Base-by-base conservation (phyloP, 352 stramenopile genomes). In the Phytophthora brassicae region DNA sequence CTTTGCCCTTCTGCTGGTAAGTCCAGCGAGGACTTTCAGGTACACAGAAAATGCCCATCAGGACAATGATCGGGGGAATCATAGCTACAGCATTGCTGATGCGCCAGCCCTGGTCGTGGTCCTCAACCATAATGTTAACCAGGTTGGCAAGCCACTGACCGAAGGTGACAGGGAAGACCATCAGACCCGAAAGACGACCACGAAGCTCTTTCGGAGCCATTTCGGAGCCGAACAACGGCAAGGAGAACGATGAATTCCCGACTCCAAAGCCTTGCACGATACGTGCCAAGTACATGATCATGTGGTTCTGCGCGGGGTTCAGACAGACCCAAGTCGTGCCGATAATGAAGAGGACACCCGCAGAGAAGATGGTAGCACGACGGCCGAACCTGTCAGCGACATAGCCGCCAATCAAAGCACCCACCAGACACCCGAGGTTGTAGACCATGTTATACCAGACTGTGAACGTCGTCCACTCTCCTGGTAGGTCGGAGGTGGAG, bases 371-470 rank as follows among this genome's bases (percentile, higher is more conserved):
- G 1, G 69, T 74, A 26, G 59, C 64, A 14, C 65, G 60, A 33
- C 65, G 65, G 3, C 60, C 65, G 43, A 69, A 64, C 5, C 23
- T 59, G 55, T 78, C 61, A 6, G 66, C 66, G 13, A 78, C 26
- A 24, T 64, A 50, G 44, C 70, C 70, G 19, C 70, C 66, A 31
- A 78, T 64, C 16, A 75, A 51, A 0, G 70, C 70, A n/a, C 70
- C 70, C 3, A 64, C 55, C 0, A 78, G 49, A 44, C 70, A 75
- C 12, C 70, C 66, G 22, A 78, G 62, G 63, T 75, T 75, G 66
- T 78, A 78, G 2, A 67, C 45, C 57, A 78, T 73, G 60, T 70
- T 68, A 59, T 71, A 76, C 56, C 60, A 69, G n/a, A 62, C 67
- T 9, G 48, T 69, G 48, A 77, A 77, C 22, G 35, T 72, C 8